These are phyloP conservation scores for Pythium dissimile DNA, from an alignment of 352 stramenopile genomes.

Conservation along the genomic window DNA sequence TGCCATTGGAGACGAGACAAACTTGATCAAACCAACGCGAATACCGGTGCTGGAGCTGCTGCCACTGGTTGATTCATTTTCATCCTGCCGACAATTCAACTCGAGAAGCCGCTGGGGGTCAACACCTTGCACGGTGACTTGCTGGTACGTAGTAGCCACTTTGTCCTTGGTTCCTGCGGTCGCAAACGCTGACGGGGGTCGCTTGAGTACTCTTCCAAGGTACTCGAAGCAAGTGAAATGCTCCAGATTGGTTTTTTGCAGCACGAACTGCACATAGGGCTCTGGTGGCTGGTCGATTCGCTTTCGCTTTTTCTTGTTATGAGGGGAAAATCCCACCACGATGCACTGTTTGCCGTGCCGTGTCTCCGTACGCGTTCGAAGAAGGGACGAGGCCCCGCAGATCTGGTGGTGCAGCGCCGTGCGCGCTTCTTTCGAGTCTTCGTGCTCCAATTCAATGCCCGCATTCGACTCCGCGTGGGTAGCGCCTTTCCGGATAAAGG, in stretches of 20 bases:
- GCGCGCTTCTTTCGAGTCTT: slow-evolving; percentile 59
- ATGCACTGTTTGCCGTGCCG: slow-evolving; percentile 38
- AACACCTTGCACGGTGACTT: slow-evolving; percentile 52
- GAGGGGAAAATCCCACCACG: slow-evolving; percentile 57
- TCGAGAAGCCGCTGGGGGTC: slow-evolving; percentile 36
- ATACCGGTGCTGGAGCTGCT: slow-evolving; percentile 13
- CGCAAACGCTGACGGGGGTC: slow-evolving; percentile 50
- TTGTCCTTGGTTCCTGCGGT: slow-evolving; percentile 81
- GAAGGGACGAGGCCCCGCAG: slow-evolving; percentile 43
- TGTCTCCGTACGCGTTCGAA: slow-evolving; percentile 67
- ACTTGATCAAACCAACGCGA: slow-evolving; percentile 50
- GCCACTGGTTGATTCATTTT: neutral
- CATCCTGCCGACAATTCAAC: slow-evolving; percentile 28
- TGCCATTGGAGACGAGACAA: slow-evolving; percentile 48
- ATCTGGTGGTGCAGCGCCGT: slow-evolving; percentile 63
- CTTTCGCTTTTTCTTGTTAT: slow-evolving; percentile 72
- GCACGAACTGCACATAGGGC: slow-evolving; percentile 58
- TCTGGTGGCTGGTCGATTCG: slow-evolving; percentile 34
- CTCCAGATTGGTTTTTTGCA: slow-evolving; percentile 73
- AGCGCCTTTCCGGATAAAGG: slow-evolving; percentile 55
- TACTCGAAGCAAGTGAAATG: slow-evolving; percentile 72
- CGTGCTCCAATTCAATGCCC: slow-evolving; percentile 54
- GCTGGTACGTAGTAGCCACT: slow-evolving; percentile 60
- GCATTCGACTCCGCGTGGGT: slow-evolving; percentile 26
- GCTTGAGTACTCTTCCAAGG: slow-evolving; percentile 36